phyloP scores from a whole-genome alignment of 192 early-diverging fungal species.

The Coemansia sp. region DNA sequence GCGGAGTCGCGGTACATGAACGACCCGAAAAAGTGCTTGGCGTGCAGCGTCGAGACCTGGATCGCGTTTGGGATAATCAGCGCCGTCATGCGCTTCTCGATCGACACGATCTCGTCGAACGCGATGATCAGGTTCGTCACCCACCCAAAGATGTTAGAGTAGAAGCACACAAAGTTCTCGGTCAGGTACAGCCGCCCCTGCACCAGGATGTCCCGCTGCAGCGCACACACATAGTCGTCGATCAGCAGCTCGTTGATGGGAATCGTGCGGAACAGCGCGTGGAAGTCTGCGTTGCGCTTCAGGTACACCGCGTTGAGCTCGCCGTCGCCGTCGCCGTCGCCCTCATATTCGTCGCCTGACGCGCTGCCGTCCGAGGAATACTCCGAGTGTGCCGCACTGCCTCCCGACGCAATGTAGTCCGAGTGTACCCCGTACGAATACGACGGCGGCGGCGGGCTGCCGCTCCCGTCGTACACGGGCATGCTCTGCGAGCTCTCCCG shows the following conservation, averaged over 20 bases:
- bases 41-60: constrained; percentile 68
- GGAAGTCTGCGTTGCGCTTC: constrained; percentile 55
- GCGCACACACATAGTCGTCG: constrained; percentile 77
- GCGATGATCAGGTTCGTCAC: constrained; percentile 74
- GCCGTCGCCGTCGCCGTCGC: constrained; percentile 30
- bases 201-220: constrained; percentile 86
- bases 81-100: constrained; percentile 84
- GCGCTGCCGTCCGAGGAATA: constrained; percentile 21
- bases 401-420: constrained; percentile 4
- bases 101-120: constrained; percentile 73
- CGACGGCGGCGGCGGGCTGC: neutral
- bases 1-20: constrained; percentile 82
- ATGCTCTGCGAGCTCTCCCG: constrained; percentile 46
- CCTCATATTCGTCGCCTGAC: too few species aligned
- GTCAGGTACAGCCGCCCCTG: constrained; percentile 86
- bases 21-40: constrained; percentile 81
- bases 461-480: constrained; percentile 15
- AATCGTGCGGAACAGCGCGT: constrained; percentile 53
- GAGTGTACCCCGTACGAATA: neutral
- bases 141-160: constrained; percentile 91
- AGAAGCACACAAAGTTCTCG: constrained; percentile 76
- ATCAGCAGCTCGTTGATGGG: constrained; percentile 55
- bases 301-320: constrained; percentile 54
- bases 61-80: constrained; percentile 89
- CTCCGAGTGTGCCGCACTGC: neutral